Conservation (phyloP, 176 grass and related monocot species). For the Aegilops speltoides region DNA sequence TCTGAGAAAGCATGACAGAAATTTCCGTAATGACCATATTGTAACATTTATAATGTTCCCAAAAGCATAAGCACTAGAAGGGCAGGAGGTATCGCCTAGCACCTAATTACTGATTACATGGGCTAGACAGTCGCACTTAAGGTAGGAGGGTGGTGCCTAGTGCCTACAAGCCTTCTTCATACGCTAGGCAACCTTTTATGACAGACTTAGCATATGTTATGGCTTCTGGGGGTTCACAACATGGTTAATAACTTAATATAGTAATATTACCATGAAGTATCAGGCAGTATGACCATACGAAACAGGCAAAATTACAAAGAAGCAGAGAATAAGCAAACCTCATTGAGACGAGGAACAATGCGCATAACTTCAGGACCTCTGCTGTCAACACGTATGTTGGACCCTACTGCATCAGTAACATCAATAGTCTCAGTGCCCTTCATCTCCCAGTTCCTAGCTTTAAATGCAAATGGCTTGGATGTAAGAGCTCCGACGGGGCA, state of each 20-base stretch:
- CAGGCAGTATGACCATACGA: not conserved
- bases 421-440: constrained; percentile 95
- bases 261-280: not conserved
- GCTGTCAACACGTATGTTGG: constrained; percentile 96
- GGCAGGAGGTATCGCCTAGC: not conserved
- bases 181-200: not conserved
- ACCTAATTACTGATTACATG: not conserved
- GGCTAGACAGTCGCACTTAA: not conserved
- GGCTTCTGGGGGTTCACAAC: not conserved
- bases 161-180: not conserved
- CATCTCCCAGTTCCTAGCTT: constrained; percentile 97
- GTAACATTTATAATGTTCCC: not conserved
- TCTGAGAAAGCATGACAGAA: not conserved
- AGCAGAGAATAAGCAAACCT: constrained; percentile 48
- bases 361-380: constrained; percentile 99
- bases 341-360: constrained; percentile 88
- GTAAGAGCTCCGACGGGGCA: constrained; percentile 98
- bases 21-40: not conserved
- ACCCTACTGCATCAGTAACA: constrained; percentile 95
- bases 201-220: not conserved
- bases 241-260: not conserved
- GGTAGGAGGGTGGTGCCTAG: not conserved
- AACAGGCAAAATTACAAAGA: not conserved
- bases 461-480: constrained; percentile 98
- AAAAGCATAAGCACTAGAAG: not conserved